Percentiles rank a stretch among this genome's conserved stretches.
Evolutionary conservation across 345 rosid genomes (phyloP).

Genomic region (Corchorus capsularis): DNA sequence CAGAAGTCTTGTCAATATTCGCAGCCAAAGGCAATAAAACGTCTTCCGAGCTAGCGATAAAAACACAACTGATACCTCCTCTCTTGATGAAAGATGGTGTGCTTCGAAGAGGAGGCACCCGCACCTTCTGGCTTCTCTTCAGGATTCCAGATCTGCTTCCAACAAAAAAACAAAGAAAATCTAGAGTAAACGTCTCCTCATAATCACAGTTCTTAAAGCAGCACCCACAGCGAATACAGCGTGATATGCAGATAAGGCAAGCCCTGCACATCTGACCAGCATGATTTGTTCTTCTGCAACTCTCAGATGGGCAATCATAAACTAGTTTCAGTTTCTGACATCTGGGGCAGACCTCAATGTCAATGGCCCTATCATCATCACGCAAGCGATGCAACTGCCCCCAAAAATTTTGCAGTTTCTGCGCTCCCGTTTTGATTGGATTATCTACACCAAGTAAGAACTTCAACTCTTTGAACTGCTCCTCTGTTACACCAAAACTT

Average conservation of each 20-base stretch:
- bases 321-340: conserved; percentile 17
- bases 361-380: conserved; percentile 24
- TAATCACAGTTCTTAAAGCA: conserved; percentile 22
- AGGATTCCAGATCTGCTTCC: not conserved
- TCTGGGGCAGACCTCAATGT: conserved; percentile 22
- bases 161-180: conserved; percentile 19
- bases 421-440: not conserved
- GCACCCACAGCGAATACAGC: conserved; percentile 22
- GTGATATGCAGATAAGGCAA: conserved; percentile 21
- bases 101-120: conserved; percentile 26
- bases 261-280: conserved; percentile 25
- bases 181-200: conserved; percentile 20
- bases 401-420: conserved; percentile 7
- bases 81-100: conserved; percentile 18
- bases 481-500: not conserved
- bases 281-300: conserved; percentile 12
- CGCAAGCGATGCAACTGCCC: not conserved
- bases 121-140: conserved; percentile 9
- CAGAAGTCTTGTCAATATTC: conserved; percentile 3
- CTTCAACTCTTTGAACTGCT: conserved; percentile 25
- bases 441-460: conserved; percentile 17
- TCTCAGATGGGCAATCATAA: conserved; percentile 24
- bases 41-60: conserved; percentile 24
- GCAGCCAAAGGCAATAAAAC: not conserved
- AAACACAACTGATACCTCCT: conserved; percentile 30